A percentile compares a stretch with the other conserved stretches of the same genome.
These are phyloP conservation scores for Boletus reticuloceps DNA, from an alignment of 768 basidiomycete species.

Conservation along the genomic window DNA sequence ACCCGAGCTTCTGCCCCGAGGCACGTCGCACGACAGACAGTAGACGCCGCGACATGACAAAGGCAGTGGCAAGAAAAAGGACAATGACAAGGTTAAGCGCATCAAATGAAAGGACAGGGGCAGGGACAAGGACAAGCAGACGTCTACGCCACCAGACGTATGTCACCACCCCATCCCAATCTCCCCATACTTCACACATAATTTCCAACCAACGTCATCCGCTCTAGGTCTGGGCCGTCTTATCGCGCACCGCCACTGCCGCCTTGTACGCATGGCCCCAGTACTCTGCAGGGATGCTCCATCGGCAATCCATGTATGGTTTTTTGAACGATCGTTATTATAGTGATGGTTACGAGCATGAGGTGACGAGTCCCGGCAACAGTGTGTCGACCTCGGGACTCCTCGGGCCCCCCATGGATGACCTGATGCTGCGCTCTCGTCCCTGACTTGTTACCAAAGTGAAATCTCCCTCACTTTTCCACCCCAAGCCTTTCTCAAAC, in stretches of 20 bases:
- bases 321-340: neutral
- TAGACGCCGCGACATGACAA: neutral
- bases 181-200: slow-evolving; percentile 7
- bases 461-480: too few species aligned
- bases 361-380: neutral
- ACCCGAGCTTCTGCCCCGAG: slow-evolving; percentile 58
- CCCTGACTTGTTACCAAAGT: too few species aligned
- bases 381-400: slow-evolving; percentile 11
- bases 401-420: slow-evolving; percentile 4
- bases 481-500: too few species aligned
- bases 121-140: slow-evolving; percentile 36
- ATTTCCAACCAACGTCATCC: slow-evolving; percentile 16
- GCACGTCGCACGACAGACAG: neutral
- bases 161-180: slow-evolving; percentile 3
- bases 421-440: too few species aligned
- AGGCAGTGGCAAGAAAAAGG: slow-evolving; percentile 6
- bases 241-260: neutral
- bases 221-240: too few species aligned
- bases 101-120: neutral
- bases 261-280: neutral
- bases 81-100: neutral
- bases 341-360: neutral
- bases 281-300: neutral
- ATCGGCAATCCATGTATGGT: slow-evolving; percentile 21
- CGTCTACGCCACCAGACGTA: neutral